Percentiles rank a stretch among this genome's conserved stretches.
phyloP scores from a whole-genome alignment of 306 rosid species.

The Dryas alaskensis region DNA sequence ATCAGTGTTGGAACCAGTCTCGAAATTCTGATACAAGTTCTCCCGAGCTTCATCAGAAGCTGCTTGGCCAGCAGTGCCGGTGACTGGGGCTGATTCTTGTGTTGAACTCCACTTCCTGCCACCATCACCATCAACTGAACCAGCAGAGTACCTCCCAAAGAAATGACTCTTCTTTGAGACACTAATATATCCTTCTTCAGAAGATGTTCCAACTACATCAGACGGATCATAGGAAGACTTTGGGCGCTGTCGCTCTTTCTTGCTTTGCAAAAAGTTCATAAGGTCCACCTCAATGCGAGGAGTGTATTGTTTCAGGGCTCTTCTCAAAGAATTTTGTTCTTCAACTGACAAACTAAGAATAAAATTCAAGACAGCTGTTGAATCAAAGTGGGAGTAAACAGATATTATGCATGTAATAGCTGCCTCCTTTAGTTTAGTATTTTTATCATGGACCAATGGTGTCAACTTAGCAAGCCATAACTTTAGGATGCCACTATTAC shows the following conservation, averaged over 20 bases:
- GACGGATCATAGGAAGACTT: constrained; percentile 85
- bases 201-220: constrained; percentile 88
- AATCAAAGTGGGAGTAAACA: constrained; percentile 91
- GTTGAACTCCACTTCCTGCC: constrained; percentile 86
- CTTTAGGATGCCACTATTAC: constrained; percentile 83
- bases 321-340: constrained; percentile 91
- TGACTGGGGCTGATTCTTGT: constrained; percentile 61
- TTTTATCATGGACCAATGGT: constrained; percentile 85
- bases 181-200: constrained; percentile 84
- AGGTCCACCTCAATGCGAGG: constrained; percentile 99
- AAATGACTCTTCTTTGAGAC: constrained; percentile 66
- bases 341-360: constrained; percentile 91
- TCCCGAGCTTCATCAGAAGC: constrained; percentile 64
- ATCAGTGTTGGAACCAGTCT: constrained; percentile 47
- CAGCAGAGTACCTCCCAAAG: constrained; percentile 77
- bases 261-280: constrained; percentile 86
- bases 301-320: constrained; percentile 90
- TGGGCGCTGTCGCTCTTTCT: constrained; percentile 83
- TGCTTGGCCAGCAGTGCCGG: constrained; percentile 50
- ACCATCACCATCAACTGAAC: constrained; percentile 78
- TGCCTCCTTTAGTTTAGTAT: constrained; percentile 88
- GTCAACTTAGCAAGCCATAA: constrained; percentile 93
- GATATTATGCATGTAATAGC: constrained; percentile 93
- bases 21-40: constrained; percentile 54
- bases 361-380: constrained; percentile 82